These are phyloP conservation scores for Rhodotorula graminis DNA, from an alignment of 768 basidiomycete genomes.

Conservation along the genomic window DNA sequence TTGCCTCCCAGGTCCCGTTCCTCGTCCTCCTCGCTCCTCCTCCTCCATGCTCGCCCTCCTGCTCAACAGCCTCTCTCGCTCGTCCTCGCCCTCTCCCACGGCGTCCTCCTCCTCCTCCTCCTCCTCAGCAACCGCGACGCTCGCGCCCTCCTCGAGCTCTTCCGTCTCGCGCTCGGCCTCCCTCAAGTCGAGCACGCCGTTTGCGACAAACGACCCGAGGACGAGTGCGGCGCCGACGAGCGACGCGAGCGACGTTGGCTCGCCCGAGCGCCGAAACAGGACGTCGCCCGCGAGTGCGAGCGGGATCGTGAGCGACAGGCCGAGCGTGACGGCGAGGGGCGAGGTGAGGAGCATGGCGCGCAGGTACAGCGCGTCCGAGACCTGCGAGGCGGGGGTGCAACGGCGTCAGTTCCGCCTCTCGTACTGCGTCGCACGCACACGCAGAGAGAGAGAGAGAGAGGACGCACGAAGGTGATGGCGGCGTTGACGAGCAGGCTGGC, in stretches of 20 bases:
- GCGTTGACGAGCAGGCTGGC: conserved; percentile 59
- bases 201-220: conserved; percentile 66
- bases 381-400: background rate
- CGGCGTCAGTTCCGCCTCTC: too few relatives aligned
- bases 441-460: conserved; percentile 53
- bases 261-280: conserved; percentile 51
- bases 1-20: background rate
- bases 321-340: conserved; percentile 85
- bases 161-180: conserved; percentile 36
- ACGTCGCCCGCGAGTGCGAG: conserved; percentile 76
- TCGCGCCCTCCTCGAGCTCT: background rate
- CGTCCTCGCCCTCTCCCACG: conserved; percentile 9
- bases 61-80: conserved; percentile 42
- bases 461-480: conserved; percentile 41
- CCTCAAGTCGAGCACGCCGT: conserved; percentile 54
- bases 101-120: conserved; percentile 51
- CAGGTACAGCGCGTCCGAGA: conserved; percentile 56
- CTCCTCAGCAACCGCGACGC: conserved; percentile 50
- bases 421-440: background rate
- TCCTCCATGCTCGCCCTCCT: background rate
- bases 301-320: conserved; percentile 88
- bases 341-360: conserved; percentile 95
- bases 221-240: conserved; percentile 73
- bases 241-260: conserved; percentile 47
- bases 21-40: background rate